Evolutionary conservation across 805 yeast species (phyloP).

Genomic region (Monosporozyma aerobia): DNA sequence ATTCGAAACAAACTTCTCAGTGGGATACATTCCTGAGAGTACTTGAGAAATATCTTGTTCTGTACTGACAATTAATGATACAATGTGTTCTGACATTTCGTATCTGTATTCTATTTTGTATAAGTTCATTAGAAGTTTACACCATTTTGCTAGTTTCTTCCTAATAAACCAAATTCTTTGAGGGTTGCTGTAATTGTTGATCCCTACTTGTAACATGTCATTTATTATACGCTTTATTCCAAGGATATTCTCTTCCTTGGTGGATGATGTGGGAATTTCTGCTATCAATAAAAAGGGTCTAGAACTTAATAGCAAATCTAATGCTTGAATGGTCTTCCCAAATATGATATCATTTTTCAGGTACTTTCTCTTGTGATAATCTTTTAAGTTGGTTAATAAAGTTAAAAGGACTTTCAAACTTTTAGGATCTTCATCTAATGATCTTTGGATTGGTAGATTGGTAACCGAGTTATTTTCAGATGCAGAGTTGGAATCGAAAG

Average conservation of each 20-base stretch:
- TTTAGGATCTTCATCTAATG: conserved; percentile 9
- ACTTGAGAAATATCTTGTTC: conserved; percentile 15
- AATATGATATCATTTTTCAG: conserved; percentile 17
- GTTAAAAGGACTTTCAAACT: conserved; percentile 17
- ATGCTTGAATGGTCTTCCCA: conserved; percentile 20
- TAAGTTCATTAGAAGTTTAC: conserved; percentile 8
- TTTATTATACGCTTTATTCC: conserved; percentile 15
- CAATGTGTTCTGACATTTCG: conserved; percentile 6
- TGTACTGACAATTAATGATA: conserved; percentile 5
- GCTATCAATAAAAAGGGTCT: conserved; percentile 15
- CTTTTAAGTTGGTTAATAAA: conserved; percentile 14
- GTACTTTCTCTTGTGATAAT: conserved; percentile 4
- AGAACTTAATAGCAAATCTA: conserved; percentile 18
- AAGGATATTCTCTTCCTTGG: background rate
- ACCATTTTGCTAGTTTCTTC: conserved; percentile 21
- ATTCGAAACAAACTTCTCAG: conserved; percentile 4
- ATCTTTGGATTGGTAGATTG: background rate
- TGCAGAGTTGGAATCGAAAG: background rate
- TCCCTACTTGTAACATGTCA: conserved; percentile 12
- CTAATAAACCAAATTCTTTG: conserved; percentile 23
- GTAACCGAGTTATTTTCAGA: background rate
- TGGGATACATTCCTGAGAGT: conserved; percentile 8
- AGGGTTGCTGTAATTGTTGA: conserved; percentile 8
- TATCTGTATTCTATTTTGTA: conserved; percentile 10
- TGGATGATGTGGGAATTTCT: background rate